A percentile compares a stretch with the other conserved stretches of the same genome.
These are phyloP conservation scores for Daedalea quercina DNA, from an alignment of 768 basidiomycete species.

Conservation along the genomic window DNA sequence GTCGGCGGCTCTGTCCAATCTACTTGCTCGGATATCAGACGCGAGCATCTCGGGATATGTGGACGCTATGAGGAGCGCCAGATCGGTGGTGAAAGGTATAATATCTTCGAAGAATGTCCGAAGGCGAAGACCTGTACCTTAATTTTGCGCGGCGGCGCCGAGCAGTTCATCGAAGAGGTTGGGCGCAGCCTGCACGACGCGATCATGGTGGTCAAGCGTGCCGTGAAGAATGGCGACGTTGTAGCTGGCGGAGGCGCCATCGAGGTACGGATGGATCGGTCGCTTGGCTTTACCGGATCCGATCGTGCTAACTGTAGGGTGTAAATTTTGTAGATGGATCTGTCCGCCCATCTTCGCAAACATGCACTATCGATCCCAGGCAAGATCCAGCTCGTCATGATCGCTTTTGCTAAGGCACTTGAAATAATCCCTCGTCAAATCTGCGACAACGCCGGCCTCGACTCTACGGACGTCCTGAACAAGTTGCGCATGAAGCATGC, in stretches of 20 bases:
- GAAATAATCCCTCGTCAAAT: slow-evolving; percentile 98
- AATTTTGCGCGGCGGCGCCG: slow-evolving; percentile 90
- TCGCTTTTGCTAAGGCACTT: slow-evolving; percentile 94
- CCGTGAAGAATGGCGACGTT: slow-evolving; percentile 90
- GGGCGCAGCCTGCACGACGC: slow-evolving; percentile 97
- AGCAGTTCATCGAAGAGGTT: slow-evolving; percentile 98
- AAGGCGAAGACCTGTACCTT: slow-evolving; percentile 95
- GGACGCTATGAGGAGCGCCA: slow-evolving; percentile 90
- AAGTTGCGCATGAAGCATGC: slow-evolving; percentile 97
- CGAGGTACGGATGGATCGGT: slow-evolving; percentile 50
- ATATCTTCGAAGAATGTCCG: slow-evolving; percentile 89
- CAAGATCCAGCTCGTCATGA: slow-evolving; percentile 89
- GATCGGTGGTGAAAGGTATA: slow-evolving; percentile 95
- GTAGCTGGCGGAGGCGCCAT: slow-evolving; percentile 98
- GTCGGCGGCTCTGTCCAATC: slow-evolving; percentile 94
- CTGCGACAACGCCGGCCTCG: slow-evolving; percentile 96
- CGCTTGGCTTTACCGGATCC: neutral
- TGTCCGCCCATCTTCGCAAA: slow-evolving; percentile 90
- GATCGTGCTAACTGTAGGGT: neutral
- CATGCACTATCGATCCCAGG: slow-evolving; percentile 91
- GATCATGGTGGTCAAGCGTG: slow-evolving; percentile 99
- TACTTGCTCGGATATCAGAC: slow-evolving; percentile 87
- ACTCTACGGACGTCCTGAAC: slow-evolving; percentile 95
- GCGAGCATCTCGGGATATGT: slow-evolving; percentile 91
- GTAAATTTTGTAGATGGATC: slow-evolving; percentile 68